Conservation (phyloP, 2,329 filamentous ascomycete species). For the Sporothrix luriei region DNA sequence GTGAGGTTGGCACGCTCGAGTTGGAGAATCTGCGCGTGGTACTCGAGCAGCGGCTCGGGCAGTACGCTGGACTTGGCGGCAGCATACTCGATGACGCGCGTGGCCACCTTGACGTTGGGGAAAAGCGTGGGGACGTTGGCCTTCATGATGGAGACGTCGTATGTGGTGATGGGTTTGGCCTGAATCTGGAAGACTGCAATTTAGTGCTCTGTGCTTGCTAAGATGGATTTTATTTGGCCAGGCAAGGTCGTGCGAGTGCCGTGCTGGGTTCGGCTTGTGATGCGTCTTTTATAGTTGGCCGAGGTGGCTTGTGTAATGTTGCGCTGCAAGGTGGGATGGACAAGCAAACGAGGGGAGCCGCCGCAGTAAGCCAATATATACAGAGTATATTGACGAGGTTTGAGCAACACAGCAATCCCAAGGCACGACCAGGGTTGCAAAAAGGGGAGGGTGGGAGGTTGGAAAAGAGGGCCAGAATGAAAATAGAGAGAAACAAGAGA, state of each 20-base stretch:
- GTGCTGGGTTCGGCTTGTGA: background rate
- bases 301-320: constrained; percentile 3
- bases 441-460: too few relatives aligned
- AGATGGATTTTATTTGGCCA: background rate
- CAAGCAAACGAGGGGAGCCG: background rate
- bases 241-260: background rate
- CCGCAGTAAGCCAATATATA: background rate
- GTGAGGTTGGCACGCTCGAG: constrained; percentile 36
- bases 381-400: background rate
- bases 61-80: constrained; percentile 48
- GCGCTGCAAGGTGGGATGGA: background rate
- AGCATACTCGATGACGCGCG: constrained; percentile 50
- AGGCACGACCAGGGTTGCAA: too few relatives aligned
- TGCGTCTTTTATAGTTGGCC: background rate
- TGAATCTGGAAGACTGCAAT: background rate
- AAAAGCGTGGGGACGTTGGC: constrained; percentile 47
- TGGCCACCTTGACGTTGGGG: constrained; percentile 47
- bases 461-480: too few relatives aligned
- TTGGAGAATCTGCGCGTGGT: constrained; percentile 44
- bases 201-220: background rate
- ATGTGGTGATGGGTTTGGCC: background rate
- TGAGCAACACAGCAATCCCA: background rate
- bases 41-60: constrained; percentile 48
- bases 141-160: constrained; percentile 43
- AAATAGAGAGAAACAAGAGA: too few relatives aligned